These are phyloP conservation scores for Ailanthus altissimus DNA, from an alignment of 345 rosid genomes.

Conservation along the genomic window DNA sequence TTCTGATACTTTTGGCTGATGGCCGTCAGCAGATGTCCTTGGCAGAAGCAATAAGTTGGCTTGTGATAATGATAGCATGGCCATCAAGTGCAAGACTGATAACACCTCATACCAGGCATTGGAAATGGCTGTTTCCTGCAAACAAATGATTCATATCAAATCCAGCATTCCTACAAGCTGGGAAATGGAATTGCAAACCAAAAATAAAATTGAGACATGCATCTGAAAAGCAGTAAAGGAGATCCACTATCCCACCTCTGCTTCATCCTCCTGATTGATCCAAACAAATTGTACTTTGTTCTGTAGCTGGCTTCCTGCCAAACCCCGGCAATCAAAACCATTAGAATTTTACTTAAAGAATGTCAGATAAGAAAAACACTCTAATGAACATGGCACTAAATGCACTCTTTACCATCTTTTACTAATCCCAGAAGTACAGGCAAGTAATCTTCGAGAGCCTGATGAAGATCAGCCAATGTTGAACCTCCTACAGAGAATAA, in stretches of 20 bases:
- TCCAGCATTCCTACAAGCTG: conserved; percentile 13
- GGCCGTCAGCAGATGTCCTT: conserved; percentile 72
- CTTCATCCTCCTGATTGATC: conserved; percentile 94
- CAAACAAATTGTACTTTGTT: conserved; percentile 82
- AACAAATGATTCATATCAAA: conserved; percentile 24
- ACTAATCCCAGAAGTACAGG: conserved; percentile 89
- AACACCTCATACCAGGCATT: conserved; percentile 96
- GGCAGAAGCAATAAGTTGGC: conserved; percentile 94
- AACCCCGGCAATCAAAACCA: conserved; percentile 11
- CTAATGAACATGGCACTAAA: not conserved
- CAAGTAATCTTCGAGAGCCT: conserved; percentile 96
- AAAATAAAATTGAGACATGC: not conserved
- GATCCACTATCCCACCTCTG: conserved; percentile 57
- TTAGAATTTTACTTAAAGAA: not conserved
- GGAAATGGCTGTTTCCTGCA: conserved; percentile 86
- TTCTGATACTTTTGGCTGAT: conserved; percentile 89
- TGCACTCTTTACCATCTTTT: conserved; percentile 63
- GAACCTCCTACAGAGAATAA: conserved; percentile 70
- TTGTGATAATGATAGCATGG: conserved; percentile 82
- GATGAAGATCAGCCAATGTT: conserved; percentile 89
- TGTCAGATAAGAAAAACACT: conserved; percentile 14
- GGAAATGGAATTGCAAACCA: conserved; percentile 18
- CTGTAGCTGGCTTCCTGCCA: conserved; percentile 70
- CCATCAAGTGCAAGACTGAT: conserved; percentile 97
- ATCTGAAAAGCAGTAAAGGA: not conserved